Percentiles rank a stretch among this genome's conserved stretches.
Evolutionary conservation across 75 land plant genomes (phyloP).

Genomic region (Larix kaempferi): DNA sequence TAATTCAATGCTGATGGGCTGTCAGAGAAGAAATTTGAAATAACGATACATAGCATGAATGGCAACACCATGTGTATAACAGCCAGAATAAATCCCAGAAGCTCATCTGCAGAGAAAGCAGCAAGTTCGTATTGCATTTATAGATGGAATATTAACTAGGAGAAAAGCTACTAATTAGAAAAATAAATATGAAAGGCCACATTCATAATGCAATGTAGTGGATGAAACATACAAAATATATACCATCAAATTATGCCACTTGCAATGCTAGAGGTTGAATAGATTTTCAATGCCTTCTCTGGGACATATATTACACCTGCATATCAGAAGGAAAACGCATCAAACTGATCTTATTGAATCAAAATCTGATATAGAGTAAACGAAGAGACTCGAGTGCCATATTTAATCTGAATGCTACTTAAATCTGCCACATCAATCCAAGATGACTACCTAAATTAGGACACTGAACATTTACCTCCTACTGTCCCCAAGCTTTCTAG

Average conservation of each 20-base stretch:
- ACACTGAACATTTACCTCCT: neutral
- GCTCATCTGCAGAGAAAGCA: too few relatives aligned
- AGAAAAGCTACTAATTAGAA: too few relatives aligned
- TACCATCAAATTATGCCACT: slow-evolving; percentile 34
- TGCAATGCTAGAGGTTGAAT: slow-evolving; percentile 80
- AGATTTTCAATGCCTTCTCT: slow-evolving; percentile 75
- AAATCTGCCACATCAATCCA: neutral
- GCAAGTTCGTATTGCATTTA: too few relatives aligned
- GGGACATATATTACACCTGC: slow-evolving; percentile 79
- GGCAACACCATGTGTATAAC: too few relatives aligned
- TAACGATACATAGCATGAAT: too few relatives aligned
- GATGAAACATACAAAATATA: too few relatives aligned
- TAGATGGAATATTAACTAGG: too few relatives aligned
- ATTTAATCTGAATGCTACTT: neutral
- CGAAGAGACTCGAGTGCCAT: neutral
- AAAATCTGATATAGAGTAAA: neutral
- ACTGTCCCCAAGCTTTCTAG: neutral
- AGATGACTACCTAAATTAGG: neutral
- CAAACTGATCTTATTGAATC: neutral
- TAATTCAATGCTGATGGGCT: too few relatives aligned
- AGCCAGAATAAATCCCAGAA: too few relatives aligned
- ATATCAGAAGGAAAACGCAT: neutral
- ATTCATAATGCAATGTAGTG: too few relatives aligned
- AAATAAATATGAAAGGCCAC: too few relatives aligned
- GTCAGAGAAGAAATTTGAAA: too few relatives aligned